phyloP scores from a whole-genome alignment of 129 eudicot species.

The Solidago caesia region DNA sequence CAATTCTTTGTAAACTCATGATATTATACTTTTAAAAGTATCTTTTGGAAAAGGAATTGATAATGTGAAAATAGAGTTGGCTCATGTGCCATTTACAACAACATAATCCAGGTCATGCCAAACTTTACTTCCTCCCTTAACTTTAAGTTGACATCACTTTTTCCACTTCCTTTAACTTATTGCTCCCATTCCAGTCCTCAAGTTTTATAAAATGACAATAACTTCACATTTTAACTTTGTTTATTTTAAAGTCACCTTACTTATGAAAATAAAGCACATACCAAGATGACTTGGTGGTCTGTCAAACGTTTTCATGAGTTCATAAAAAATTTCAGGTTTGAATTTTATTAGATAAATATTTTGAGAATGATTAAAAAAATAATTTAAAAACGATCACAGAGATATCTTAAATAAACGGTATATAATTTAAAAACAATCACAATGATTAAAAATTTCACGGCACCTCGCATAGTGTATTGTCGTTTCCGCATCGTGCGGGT shows the following conservation, averaged over 20 bases:
- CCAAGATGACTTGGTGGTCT: no score
- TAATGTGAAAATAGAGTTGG: constrained; percentile 36
- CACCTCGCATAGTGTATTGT: no score
- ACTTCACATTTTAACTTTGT: neutral
- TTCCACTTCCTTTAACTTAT: neutral
- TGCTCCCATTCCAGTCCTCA: neutral
- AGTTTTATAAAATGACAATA: constrained; percentile 7
- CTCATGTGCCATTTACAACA: constrained; percentile 30
- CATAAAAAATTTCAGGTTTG: neutral
- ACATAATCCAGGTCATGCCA: constrained; percentile 29
- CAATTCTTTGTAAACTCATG: neutral
- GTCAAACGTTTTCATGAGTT: no score
- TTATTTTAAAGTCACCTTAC: neutral
- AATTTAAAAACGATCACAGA: no score
- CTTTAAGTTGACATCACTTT: constrained; percentile 6
- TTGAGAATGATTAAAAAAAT: neutral
- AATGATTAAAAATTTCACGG: no score
- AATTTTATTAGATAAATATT: no score
- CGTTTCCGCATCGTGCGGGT: no score
- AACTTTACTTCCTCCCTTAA: constrained; percentile 20
- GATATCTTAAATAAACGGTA: no score
- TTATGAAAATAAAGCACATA: no score
- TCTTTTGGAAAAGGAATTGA: constrained; percentile 26
- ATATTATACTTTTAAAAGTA: constrained; percentile 11
- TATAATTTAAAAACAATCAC: no score